Conservation (phyloP, 306 rosid species). For the Dryas octopetala region DNA sequence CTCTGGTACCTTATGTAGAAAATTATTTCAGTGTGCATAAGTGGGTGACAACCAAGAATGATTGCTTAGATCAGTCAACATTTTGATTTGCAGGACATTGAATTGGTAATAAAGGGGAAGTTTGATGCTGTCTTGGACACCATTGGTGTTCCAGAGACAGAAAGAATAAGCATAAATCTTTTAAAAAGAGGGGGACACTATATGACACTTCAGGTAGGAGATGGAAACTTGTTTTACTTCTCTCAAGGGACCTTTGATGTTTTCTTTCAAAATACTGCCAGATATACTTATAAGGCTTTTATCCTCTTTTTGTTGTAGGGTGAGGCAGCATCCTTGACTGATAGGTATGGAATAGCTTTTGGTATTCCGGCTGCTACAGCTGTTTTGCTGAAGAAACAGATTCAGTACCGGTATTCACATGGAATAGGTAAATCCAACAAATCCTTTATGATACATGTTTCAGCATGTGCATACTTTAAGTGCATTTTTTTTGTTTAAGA, state of each 20-base stretch:
- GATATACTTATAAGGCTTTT: slow-evolving; percentile 15
- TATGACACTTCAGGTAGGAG: slow-evolving; percentile 96
- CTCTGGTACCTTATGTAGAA: slow-evolving; percentile 3
- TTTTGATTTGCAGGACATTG: slow-evolving; percentile 53
- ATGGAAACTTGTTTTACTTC: slow-evolving; percentile 23
- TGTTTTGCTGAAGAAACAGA: slow-evolving; percentile 54
- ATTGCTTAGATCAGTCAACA: neutral
- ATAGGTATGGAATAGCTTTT: slow-evolving; percentile 62
- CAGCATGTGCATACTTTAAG: neutral
- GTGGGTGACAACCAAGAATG: slow-evolving; percentile 4
- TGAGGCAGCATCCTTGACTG: slow-evolving; percentile 80
- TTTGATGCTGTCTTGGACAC: slow-evolving; percentile 97
- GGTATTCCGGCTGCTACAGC: slow-evolving; percentile 78
- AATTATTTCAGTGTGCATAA: neutral
- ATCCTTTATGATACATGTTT: neutral
- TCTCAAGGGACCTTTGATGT: neutral
- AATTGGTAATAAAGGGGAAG: slow-evolving; percentile 67
- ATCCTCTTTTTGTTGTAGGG: slow-evolving; percentile 55
- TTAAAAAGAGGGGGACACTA: slow-evolving; percentile 90
- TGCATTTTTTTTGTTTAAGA: neutral
- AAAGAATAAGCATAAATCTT: slow-evolving; percentile 66
- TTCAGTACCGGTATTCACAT: slow-evolving; percentile 53
- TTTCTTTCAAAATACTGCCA: slow-evolving; percentile 1
- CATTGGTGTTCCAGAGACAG: slow-evolving; percentile 80
- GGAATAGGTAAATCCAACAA: slow-evolving; percentile 68